These are phyloP conservation scores for Paraglomus brasilianum DNA, from an alignment of 192 early-diverging fungal species.

Conservation along the genomic window DNA sequence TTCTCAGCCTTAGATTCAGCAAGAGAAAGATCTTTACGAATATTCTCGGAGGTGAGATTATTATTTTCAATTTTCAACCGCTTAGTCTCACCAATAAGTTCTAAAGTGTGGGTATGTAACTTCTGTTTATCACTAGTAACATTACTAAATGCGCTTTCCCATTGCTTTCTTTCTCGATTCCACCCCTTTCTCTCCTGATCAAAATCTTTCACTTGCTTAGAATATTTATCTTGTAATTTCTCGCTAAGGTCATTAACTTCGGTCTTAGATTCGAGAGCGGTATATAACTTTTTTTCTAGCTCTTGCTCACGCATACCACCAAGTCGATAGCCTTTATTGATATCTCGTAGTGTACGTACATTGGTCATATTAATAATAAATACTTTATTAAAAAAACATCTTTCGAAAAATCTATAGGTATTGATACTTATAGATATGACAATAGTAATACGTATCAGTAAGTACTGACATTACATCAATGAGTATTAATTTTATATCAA, in stretches of 20 bases:
- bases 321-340: constrained; percentile 12
- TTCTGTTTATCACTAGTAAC: too few species aligned
- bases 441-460: constrained; percentile 7
- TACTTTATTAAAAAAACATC: too few species aligned
- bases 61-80: background rate
- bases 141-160: too few species aligned
- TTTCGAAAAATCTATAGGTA: constrained; percentile 14
- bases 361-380: constrained; percentile 3
- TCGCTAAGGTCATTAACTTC: background rate
- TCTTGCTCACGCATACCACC: background rate
- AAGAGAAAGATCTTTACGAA: too few species aligned
- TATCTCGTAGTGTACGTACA: constrained; percentile 4
- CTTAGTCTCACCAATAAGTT: constrained; percentile 6
- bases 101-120: background rate
- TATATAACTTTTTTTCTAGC: background rate
- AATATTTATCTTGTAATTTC: background rate
- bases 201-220: background rate
- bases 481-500: constrained; percentile 11
- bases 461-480: too few species aligned
- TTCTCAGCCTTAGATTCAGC: background rate
- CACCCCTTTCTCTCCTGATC: constrained; percentile 6
- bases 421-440: constrained; percentile 9
- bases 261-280: background rate
- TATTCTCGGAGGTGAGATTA: too few species aligned
- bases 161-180: too few species aligned